Percentiles rank a stretch among this genome's conserved stretches.
phyloP scores from a whole-genome alignment of 257 asterid species.

The Solanum commersonii region DNA sequence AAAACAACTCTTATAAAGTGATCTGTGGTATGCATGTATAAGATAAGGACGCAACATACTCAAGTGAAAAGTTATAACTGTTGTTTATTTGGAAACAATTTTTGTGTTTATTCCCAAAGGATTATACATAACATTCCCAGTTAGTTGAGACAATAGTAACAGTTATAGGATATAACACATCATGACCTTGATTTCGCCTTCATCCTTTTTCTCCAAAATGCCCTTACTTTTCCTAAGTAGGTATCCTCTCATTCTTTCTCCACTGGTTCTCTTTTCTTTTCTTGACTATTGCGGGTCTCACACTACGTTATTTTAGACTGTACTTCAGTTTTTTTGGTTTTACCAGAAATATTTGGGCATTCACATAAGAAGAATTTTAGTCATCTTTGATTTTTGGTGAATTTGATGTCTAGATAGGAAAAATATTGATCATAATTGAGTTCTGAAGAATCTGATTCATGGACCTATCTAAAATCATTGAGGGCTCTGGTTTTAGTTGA shows the following conservation, averaged over 20 bases:
- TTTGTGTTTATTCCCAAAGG: neutral
- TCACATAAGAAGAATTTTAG: neutral
- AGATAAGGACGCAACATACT: neutral
- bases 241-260: slow-evolving; percentile 1
- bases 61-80: neutral
- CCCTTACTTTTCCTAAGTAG: neutral
- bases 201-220: neutral
- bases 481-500: neutral
- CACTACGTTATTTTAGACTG: neutral
- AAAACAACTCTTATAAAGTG: neutral
- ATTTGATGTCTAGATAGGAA: neutral
- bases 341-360: neutral
- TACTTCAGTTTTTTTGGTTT: neutral
- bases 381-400: neutral
- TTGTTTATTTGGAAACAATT: neutral
- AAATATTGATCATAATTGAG: neutral
- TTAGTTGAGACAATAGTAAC: neutral
- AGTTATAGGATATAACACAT: neutral
- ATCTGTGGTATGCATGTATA: neutral
- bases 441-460: neutral
- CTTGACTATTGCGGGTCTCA: neutral
- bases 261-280: neutral
- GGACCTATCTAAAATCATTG: neutral
- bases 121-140: neutral
- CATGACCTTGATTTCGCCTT: neutral